Evolutionary conservation across 208 protist genomes (phyloP).

Genomic region (Trypanosoma grayi): DNA sequence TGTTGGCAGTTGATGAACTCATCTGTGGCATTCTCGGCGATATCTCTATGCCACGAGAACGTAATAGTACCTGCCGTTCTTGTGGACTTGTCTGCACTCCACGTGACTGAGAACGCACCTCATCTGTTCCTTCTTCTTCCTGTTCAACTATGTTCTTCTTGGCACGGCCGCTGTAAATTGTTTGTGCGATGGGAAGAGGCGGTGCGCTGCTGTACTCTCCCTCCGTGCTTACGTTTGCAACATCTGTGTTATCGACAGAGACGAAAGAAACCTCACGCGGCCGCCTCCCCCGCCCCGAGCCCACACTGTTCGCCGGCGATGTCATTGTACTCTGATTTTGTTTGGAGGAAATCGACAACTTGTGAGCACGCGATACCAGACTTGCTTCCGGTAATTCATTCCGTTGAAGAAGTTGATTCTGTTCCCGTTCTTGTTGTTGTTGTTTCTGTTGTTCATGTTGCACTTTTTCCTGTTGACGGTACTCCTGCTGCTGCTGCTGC

Average conservation of each 20-base stretch:
- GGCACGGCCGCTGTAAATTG: no score
- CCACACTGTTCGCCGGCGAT: constrained; percentile 12
- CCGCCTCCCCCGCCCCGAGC: neutral
- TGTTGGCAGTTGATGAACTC: neutral
- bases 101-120: constrained; percentile 43
- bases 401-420: no score
- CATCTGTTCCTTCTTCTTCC: no score
- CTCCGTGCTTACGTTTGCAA: neutral
- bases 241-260: neutral
- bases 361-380: neutral
- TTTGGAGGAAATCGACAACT: constrained; percentile 7
- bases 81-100: constrained; percentile 50
- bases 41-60: neutral
- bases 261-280: constrained; percentile 19
- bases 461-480: neutral
- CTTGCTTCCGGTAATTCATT: neutral
- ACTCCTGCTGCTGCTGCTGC: neutral
- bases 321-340: constrained; percentile 21
- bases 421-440: neutral
- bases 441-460: neutral
- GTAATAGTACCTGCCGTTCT: neutral
- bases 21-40: neutral
- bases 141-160: no score
- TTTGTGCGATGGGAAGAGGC: neutral
- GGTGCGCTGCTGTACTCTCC: neutral